phyloP scores from a whole-genome alignment of 2,329 filamentous ascomycete genomes.

The Mycosphaerella sp. region DNA sequence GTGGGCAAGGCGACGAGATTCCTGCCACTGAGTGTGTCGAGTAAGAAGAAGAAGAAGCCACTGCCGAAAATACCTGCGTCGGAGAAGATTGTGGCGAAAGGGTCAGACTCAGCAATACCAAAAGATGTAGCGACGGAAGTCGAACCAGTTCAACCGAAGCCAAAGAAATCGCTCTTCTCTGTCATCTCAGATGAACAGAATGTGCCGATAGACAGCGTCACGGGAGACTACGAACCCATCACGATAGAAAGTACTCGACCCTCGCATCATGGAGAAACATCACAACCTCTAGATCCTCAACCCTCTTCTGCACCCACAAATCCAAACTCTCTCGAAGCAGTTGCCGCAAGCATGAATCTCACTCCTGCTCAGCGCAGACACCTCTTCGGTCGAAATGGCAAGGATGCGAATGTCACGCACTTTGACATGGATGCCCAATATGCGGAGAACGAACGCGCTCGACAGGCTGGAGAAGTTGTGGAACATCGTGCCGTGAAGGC shows the following conservation, averaged over 20 bases:
- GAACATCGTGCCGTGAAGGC: conserved; percentile 74
- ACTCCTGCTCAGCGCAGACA: conserved; percentile 71
- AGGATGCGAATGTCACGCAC: conserved; percentile 58
- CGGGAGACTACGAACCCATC: conserved; percentile 35
- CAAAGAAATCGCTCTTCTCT: conserved; percentile 65
- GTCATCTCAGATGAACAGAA: conserved; percentile 42
- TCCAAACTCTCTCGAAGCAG: conserved; percentile 56
- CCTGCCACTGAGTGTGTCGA: conserved; percentile 75
- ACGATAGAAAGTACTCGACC: conserved; percentile 19
- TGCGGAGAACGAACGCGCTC: conserved; percentile 69
- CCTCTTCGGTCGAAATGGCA: conserved; percentile 64
- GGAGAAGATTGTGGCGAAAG: conserved; percentile 6
- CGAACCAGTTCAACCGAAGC: conserved; percentile 38
- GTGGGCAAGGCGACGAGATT: conserved; percentile 81
- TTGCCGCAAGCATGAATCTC: conserved; percentile 73
- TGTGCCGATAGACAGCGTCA: neutral
- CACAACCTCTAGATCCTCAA: conserved; percentile 1
- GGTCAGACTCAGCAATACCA: neutral
- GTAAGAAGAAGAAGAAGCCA: conserved; percentile 64
- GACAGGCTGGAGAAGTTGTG: conserved; percentile 60
- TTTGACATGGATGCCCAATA: conserved; percentile 91
- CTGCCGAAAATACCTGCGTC: conserved; percentile 11
- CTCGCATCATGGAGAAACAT: neutral
- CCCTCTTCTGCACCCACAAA: conserved; percentile 15
- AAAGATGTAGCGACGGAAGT: neutral